Evolutionary conservation across 306 rosid species (phyloP).

Genomic region (Ormosia semicastrata): DNA sequence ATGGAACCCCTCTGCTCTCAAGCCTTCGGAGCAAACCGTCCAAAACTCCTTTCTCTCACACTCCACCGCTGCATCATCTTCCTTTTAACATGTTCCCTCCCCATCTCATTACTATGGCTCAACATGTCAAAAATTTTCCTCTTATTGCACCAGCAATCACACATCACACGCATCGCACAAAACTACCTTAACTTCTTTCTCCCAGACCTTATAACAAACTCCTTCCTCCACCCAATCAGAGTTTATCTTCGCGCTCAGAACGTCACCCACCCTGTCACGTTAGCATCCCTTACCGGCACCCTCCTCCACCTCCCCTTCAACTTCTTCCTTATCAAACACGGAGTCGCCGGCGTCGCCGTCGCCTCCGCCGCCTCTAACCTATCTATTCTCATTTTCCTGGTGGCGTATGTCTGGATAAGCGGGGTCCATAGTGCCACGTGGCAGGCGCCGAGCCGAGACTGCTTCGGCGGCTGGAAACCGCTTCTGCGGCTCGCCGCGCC

Average conservation of each 20-base stretch:
- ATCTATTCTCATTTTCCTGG: slow-evolving; percentile 38
- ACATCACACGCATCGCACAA: slow-evolving; percentile 55
- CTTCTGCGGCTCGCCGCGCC: slow-evolving; percentile 68
- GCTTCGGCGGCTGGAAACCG: slow-evolving; percentile 68
- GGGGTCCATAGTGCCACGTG: slow-evolving; percentile 57
- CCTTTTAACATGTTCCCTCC: slow-evolving; percentile 57
- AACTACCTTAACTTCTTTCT: slow-evolving; percentile 57
- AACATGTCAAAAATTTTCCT: slow-evolving; percentile 55
- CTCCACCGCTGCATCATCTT: slow-evolving; percentile 77
- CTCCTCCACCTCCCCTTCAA: slow-evolving; percentile 59
- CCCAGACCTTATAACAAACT: slow-evolving; percentile 82
- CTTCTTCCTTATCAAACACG: slow-evolving; percentile 36
- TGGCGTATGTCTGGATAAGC: slow-evolving; percentile 42
- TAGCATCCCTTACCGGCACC: slow-evolving; percentile 70
- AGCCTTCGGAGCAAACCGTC: slow-evolving; percentile 87
- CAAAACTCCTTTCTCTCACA: slow-evolving; percentile 65
- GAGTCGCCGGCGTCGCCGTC: slow-evolving; percentile 70
- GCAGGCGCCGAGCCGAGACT: slow-evolving; percentile 62
- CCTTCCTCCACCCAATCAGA: slow-evolving; percentile 78
- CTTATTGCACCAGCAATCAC: slow-evolving; percentile 43
- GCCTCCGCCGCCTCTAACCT: slow-evolving; percentile 72
- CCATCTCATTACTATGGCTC: slow-evolving; percentile 73
- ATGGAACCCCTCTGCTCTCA: slow-evolving; percentile 96
- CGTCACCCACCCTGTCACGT: slow-evolving; percentile 65
- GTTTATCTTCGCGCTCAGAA: slow-evolving; percentile 90